These are phyloP conservation scores for Styphnolobium japonicum DNA, from an alignment of 306 rosid species.

Conservation along the genomic window DNA sequence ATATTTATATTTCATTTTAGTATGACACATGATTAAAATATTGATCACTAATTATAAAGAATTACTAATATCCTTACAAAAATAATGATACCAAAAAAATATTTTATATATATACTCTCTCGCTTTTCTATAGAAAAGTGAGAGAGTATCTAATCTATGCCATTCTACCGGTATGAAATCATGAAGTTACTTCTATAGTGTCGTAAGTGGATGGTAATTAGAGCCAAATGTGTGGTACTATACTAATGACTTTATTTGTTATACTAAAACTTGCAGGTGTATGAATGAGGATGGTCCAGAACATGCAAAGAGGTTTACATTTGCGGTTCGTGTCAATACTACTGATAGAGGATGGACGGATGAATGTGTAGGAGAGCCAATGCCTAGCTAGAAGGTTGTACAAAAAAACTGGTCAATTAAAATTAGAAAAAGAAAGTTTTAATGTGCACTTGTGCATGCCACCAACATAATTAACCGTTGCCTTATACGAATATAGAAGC, in stretches of 20 bases:
- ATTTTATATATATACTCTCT: no score
- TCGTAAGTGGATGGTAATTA: background rate
- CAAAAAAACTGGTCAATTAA: no score
- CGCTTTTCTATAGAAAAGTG: no score
- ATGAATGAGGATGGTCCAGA: constrained; percentile 98
- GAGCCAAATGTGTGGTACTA: background rate
- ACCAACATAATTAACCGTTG: background rate
- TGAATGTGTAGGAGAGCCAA: constrained; percentile 95
- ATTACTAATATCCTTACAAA: no score
- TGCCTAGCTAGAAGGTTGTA: no score
- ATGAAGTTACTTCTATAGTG: background rate
- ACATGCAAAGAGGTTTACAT: constrained; percentile 96
- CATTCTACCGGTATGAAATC: constrained; percentile 64
- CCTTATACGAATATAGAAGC: background rate
- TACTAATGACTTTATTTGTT: background rate
- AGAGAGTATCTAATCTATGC: no score
- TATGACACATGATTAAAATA: no score
- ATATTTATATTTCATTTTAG: no score
- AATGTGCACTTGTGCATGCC: background rate
- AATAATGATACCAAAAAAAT: no score
- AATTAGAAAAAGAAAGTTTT: no score
- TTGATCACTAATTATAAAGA: no score
- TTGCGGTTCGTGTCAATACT: constrained; percentile 89
- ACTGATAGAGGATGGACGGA: constrained; percentile 88
- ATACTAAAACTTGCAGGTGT: constrained; percentile 51